A percentile compares a stretch with the other conserved stretches of the same genome.
Conservation (phyloP, 768 basidiomycete species). For the Tephrocybe sp. region DNA sequence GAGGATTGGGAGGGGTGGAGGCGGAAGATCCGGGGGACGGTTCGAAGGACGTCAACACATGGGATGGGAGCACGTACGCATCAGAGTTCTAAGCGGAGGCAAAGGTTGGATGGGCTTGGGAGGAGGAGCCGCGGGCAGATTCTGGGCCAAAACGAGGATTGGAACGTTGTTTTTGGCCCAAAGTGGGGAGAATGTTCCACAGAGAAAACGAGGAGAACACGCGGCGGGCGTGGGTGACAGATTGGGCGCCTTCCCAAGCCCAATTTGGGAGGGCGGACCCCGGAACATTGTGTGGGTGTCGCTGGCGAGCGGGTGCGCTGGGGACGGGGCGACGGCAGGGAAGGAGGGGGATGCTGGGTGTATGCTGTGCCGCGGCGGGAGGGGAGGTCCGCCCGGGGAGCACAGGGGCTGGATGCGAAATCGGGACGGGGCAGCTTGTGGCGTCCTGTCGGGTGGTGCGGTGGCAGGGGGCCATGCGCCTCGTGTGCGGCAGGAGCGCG, state of each 20-base stretch:
- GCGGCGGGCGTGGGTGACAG: constrained; percentile 18
- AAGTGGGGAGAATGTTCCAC: background rate
- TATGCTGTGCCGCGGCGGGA: too few relatives aligned
- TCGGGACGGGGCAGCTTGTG: too few relatives aligned
- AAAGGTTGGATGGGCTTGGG: background rate
- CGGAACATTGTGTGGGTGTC: constrained; percentile 6
- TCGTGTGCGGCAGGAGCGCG: constrained; percentile 18
- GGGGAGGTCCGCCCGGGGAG: too few relatives aligned
- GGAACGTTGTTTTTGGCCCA: background rate
- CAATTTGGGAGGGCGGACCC: constrained; percentile 17
- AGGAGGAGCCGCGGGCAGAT: constrained; percentile 1
- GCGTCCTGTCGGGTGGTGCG: background rate
- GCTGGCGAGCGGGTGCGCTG: background rate
- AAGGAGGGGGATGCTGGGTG: too few relatives aligned
- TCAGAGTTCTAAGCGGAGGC: constrained; percentile 1
- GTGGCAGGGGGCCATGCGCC: constrained; percentile 17
- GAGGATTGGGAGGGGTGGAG: background rate
- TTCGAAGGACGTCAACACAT: too few relatives aligned
- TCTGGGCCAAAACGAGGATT: background rate
- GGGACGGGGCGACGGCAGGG: background rate
- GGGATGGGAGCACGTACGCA: too few relatives aligned
- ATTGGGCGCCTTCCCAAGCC: constrained; percentile 16
- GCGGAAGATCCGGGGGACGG: background rate
- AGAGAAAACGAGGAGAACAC: constrained; percentile 16
- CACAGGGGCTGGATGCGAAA: too few relatives aligned